Conservation (phyloP, 2,329 filamentous ascomycete genomes). For the Fusarium sp. region DNA sequence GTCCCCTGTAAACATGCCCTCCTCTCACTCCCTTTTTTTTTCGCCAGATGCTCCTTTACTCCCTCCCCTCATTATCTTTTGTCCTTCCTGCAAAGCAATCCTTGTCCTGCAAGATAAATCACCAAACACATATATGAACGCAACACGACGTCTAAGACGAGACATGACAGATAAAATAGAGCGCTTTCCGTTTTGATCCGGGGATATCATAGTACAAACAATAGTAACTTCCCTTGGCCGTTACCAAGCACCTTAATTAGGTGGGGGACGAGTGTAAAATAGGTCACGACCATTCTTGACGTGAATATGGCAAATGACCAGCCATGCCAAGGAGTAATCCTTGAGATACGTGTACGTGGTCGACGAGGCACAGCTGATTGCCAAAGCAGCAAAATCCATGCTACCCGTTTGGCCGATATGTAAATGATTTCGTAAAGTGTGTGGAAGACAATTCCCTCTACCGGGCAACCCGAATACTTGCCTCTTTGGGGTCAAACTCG, state of each 20-base stretch:
- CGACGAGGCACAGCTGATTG: neutral
- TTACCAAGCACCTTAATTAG: constrained; percentile 7
- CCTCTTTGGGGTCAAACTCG: constrained; percentile 51
- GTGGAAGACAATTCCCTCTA: neutral
- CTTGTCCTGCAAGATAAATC: constrained; percentile 11
- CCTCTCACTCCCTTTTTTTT: constrained; percentile 10
- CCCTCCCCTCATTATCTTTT: constrained; percentile 18
- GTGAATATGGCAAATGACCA: constrained; percentile 5
- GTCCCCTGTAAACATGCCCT: constrained; percentile 15
- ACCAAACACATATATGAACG: constrained; percentile 18
- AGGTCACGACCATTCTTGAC: constrained; percentile 4
- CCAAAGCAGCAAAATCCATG: neutral
- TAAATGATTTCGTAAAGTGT: neutral
- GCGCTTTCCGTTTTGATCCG: constrained; percentile 38
- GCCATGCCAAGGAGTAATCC: neutral
- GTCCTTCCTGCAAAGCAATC: constrained; percentile 18
- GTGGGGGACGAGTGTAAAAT: constrained; percentile 15
- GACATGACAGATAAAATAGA: constrained; percentile 25
- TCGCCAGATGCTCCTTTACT: constrained; percentile 36
- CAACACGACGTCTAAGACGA: constrained; percentile 4
- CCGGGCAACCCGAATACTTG: constrained; percentile 32
- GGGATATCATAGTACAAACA: constrained; percentile 45
- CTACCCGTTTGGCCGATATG: neutral
- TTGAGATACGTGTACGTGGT: neutral
- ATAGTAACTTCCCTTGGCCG: constrained; percentile 23